phyloP scores from a whole-genome alignment of 1,284 basidiomycete genomes.

The Cutaneotrichosporon sp. region DNA sequence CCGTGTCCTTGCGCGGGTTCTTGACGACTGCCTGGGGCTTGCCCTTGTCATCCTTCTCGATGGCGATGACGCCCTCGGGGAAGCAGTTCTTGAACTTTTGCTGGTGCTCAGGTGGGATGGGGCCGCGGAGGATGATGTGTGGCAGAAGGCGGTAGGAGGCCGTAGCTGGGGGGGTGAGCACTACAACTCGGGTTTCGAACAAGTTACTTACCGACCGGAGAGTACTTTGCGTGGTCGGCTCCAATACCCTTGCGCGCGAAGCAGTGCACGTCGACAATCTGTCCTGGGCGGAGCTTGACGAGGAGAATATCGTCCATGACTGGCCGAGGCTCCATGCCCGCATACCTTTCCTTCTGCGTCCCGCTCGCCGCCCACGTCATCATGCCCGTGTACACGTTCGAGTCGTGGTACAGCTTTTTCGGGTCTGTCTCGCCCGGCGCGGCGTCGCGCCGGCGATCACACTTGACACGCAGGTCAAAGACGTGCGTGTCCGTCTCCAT shows the following conservation, averaged over 20 bases:
- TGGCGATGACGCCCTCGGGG: slow-evolving; percentile 77
- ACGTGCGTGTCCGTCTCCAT: slow-evolving; percentile 91
- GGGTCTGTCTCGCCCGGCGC: slow-evolving; percentile 60
- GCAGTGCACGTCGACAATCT: slow-evolving; percentile 75
- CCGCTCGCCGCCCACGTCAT: slow-evolving; percentile 80
- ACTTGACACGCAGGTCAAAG: slow-evolving; percentile 70
- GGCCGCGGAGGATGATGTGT: slow-evolving; percentile 70
- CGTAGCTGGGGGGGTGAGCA: slow-evolving; percentile 61
- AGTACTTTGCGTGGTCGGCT: slow-evolving; percentile 95
- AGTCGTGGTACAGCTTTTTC: slow-evolving; percentile 61
- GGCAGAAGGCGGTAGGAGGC: slow-evolving; percentile 93
- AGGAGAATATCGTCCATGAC: slow-evolving; percentile 80
- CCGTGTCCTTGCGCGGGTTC: slow-evolving; percentile 71
- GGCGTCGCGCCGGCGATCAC: slow-evolving; percentile 57
- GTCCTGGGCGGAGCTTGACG: slow-evolving; percentile 86
- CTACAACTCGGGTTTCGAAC: background rate
- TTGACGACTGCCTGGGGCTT: slow-evolving; percentile 55
- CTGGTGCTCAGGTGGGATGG: slow-evolving; percentile 57
- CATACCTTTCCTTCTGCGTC: slow-evolving; percentile 59
- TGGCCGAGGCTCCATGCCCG: slow-evolving; percentile 31
- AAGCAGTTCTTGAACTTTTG: slow-evolving; percentile 85
- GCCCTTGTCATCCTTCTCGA: slow-evolving; percentile 53
- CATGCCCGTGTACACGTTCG: slow-evolving; percentile 66
- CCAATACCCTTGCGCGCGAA: slow-evolving; percentile 77
- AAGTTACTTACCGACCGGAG: slow-evolving; percentile 73